Evolutionary conservation across 2,329 filamentous ascomycete genomes (phyloP), one percentile per base, ranked within the genome.

Genomic region (Fusarium sp.): DNA sequence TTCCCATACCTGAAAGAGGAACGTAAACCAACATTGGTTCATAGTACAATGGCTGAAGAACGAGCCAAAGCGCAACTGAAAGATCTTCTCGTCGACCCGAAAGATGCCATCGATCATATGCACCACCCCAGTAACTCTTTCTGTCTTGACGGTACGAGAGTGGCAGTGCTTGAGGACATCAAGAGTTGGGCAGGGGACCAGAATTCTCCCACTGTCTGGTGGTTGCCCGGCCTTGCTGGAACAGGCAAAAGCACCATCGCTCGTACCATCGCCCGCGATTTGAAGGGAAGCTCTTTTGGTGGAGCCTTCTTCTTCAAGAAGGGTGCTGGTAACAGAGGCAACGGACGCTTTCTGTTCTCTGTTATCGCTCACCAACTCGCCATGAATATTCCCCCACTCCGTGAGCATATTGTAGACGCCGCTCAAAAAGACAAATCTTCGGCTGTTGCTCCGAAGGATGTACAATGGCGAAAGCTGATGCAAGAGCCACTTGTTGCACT

Each of bases 361-460:
- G 84, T 34, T 0, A 62, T 85, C n/a, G 77, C 79, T 5, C 51
- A 48, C 6, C 78, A 84, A 45, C 75, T 84, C 8, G 67, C 51
- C 5, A 2, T 29, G 0, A 1, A 40, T 16, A 0, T 62, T 61
- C 11, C 62, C 79, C 6, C 76, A 78, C 11, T n/a, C n/a, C n/a
- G n/a, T n/a, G n/a, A n/a, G n/a, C n/a, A n/a, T n/a, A n/a, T n/a
- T n/a, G n/a, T n/a, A n/a, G n/a, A n/a, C n/a, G n/a, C n/a, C n/a
- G n/a, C n/a, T n/a, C n/a, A n/a, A n/a, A n/a, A n/a, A n/a, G n/a
- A n/a, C n/a, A n/a, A n/a, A n/a, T n/a, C n/a, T n/a, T 18, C 34
- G 16, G n/a, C 4, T 3, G 16, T 43, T 10, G 8, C 12, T 3
- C 34, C 49, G 0, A 53, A 41, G 5, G 5, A 43, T 11, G 2